Base-by-base conservation (phyloP, 495 filamentous ascomycete genomes). In the Trichoderma orchidacearum region DNA sequence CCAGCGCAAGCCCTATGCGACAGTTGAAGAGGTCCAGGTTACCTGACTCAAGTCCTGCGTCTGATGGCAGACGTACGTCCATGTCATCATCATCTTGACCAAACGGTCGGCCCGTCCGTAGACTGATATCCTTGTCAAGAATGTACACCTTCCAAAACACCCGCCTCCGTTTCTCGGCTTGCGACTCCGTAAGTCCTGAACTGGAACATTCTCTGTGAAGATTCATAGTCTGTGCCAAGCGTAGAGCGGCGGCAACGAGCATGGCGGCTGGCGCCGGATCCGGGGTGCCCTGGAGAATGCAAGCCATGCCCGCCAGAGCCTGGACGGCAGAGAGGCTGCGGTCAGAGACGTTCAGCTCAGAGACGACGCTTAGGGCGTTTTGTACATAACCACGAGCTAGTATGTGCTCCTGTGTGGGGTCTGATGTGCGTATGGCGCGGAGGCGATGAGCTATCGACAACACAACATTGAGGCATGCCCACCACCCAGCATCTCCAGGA, bases 101-200 rank as follows among this genome's bases (percentile, higher is more conserved):
- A 32, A 55, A 51, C 23, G 57, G 53, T 51, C 31, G 25, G 45
- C 27, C 17, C 6, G 58, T 60, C 51, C 58, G 58, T 28, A 58
- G 23, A 30, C 60, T 62, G 17, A 62, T 58, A 52, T 59, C 58
- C 15, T 58, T 57, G 54, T 62, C 60, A 2, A 62, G 27, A 31
- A 62, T 58, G 36, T 62, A 62, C 17, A 58, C 58, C 25, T 60
- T 54, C 60, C 60, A 62, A 51, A 62, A 60, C 18, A 62, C 58
- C 35, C 60, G 58, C 13, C 55, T 32, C 15, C 58, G 32, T 36
- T 60, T 53, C 51, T 53, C 51, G 13, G 51, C 51, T 80, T 84
- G 56, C 82, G 82, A 21, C 3, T 13, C 32, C 34, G 32, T 56
- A 21, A 56, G 35, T 21, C 32, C 35, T 29, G 27, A 11, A 29